Percentiles rank a stretch among this genome's conserved stretches.
These are phyloP conservation scores for Castanea sativa DNA, from an alignment of 306 rosid species.

Conservation along the genomic window DNA sequence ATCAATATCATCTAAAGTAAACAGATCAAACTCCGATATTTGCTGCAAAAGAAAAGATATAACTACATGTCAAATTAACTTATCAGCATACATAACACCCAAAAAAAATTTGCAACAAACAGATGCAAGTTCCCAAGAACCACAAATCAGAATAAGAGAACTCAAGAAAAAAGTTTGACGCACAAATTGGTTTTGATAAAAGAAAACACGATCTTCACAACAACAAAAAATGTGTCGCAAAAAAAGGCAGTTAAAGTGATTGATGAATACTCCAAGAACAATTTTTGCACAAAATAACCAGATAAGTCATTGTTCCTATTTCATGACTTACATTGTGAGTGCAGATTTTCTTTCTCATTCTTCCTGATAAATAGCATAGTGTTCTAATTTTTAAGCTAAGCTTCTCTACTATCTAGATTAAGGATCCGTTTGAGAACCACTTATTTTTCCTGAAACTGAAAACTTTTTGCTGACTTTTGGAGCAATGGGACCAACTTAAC, in stretches of 20 bases:
- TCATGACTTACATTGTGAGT: neutral
- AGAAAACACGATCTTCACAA: neutral
- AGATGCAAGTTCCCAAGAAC: neutral
- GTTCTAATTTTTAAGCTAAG: neutral
- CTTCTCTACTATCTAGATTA: neutral
- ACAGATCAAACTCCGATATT: slow-evolving; percentile 86
- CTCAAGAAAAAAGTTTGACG: neutral
- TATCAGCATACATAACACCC: neutral
- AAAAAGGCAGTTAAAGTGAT: neutral
- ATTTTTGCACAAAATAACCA: neutral
- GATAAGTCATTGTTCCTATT: neutral
- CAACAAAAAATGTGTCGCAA: neutral
- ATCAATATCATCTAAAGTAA: slow-evolving; percentile 89
- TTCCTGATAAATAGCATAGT: neutral
- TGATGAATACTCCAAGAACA: neutral
- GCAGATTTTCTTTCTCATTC: neutral
- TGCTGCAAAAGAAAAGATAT: slow-evolving; percentile 59
- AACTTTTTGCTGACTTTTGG: too few species aligned
- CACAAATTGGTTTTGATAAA: too few species aligned
- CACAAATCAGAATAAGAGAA: neutral
- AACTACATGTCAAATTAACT: slow-evolving; percentile 20
- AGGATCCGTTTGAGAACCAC: rapidly evolving
- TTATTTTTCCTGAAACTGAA: too few species aligned
- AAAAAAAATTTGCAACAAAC: neutral
- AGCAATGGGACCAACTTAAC: too few species aligned